Percentiles rank a stretch among this genome's conserved stretches.
Conservation (phyloP, 2,329 filamentous ascomycete species). For the Colletotrichum liaoningense region DNA sequence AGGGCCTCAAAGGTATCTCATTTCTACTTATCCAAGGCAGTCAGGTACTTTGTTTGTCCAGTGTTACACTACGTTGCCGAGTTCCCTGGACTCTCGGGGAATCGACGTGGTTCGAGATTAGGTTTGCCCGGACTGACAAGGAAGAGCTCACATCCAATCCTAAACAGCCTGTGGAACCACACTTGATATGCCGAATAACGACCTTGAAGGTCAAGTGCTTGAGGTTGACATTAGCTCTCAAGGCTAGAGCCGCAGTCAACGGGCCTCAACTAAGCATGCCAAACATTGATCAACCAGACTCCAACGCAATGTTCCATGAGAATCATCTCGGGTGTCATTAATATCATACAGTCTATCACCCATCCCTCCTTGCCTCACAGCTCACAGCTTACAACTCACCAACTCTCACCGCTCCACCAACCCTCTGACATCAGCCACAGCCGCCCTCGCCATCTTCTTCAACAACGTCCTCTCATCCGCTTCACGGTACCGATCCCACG, state of each 20-base stretch:
- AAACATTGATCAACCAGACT: background rate
- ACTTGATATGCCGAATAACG: background rate
- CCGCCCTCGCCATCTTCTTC: slow-evolving; percentile 87
- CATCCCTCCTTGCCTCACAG: background rate
- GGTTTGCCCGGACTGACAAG: background rate
- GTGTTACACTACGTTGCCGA: too few relatives aligned
- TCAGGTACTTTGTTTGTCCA: background rate
- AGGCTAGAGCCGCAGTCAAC: background rate
- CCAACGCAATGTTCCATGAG: background rate
- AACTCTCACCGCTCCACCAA: slow-evolving; percentile 58
- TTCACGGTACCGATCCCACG: slow-evolving; percentile 88
- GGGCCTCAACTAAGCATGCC: background rate
- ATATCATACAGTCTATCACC: slow-evolving; percentile 11
- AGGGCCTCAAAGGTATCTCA: background rate
- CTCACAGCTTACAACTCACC: too few relatives aligned
- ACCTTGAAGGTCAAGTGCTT: background rate
- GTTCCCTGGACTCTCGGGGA: background rate
- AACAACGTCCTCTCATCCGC: slow-evolving; percentile 84
- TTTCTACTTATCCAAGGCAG: too few relatives aligned
- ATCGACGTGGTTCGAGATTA: background rate
- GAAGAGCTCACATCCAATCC: background rate
- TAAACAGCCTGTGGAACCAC: background rate
- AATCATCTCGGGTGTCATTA: slow-evolving; percentile 18
- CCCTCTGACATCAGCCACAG: slow-evolving; percentile 71
- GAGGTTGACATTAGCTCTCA: background rate